Percentiles rank a stretch among this genome's conserved stretches.
phyloP scores from a whole-genome alignment of 2,329 filamentous ascomycete genomes.

The Chaetomium sp. region DNA sequence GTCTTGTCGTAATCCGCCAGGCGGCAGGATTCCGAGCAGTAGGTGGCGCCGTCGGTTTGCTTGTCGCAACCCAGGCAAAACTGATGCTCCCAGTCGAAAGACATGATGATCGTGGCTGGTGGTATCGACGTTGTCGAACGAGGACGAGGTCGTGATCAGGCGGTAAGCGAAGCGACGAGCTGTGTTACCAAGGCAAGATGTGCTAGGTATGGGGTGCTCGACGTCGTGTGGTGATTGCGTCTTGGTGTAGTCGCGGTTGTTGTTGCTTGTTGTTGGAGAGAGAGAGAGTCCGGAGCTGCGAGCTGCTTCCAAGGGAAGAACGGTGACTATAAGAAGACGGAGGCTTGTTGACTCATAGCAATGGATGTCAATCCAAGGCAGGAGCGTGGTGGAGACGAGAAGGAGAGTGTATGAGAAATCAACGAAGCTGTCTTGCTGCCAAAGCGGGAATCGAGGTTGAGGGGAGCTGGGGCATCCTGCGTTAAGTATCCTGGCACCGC shows the following conservation, averaged over 20 bases:
- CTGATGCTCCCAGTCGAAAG: slow-evolving; percentile 77
- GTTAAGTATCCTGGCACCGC: slow-evolving; percentile 34
- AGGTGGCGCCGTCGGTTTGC: slow-evolving; percentile 78
- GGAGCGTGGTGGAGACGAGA: slow-evolving; percentile 25
- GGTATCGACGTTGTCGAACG: slow-evolving; percentile 18
- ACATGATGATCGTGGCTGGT: slow-evolving; percentile 46
- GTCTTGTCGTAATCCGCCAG: slow-evolving; percentile 83
- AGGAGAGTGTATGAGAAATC: slow-evolving; percentile 31
- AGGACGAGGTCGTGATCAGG: background rate
- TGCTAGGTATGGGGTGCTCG: background rate
- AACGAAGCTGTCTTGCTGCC: slow-evolving; percentile 31
- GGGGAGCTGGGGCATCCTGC: slow-evolving; percentile 33
- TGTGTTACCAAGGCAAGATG: background rate
- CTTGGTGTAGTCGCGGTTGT: slow-evolving; percentile 4
- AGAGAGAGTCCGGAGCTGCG: slow-evolving; percentile 18
- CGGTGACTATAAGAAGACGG: slow-evolving; percentile 32
- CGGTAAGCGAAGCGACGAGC: slow-evolving; percentile 7
- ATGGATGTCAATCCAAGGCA: slow-evolving; percentile 25
- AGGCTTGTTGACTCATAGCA: slow-evolving; percentile 34
- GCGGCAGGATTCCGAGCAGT: slow-evolving; percentile 91
- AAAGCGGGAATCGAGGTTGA: slow-evolving; percentile 31
- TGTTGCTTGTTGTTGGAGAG: slow-evolving; percentile 22
- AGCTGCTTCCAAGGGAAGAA: slow-evolving; percentile 26
- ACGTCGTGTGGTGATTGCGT: slow-evolving; percentile 14
- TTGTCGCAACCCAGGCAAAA: slow-evolving; percentile 94